Evolutionary conservation across 2,329 filamentous ascomycete genomes (phyloP).

Genomic region (Dendryphion nanum): DNA sequence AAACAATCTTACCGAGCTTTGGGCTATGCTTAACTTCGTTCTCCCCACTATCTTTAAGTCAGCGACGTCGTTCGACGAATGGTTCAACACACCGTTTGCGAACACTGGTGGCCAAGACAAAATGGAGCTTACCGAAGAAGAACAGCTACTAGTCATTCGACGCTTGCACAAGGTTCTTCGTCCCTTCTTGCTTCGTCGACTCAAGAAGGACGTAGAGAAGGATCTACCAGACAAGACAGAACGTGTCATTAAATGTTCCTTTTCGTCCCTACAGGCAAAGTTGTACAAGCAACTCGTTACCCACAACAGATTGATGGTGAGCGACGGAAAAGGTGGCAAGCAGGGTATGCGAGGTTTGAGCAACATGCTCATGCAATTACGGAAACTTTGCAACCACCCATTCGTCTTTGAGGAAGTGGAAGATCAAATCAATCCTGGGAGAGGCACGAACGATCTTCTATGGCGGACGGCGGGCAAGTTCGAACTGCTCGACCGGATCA

Average conservation of each 20-base stretch:
- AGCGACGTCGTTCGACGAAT: conserved; percentile 97
- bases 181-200: conserved; percentile 93
- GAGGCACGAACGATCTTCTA: conserved; percentile 84
- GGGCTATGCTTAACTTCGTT: conserved; percentile 98
- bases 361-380: conserved; percentile 99
- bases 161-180: conserved; percentile 96
- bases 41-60: conserved; percentile 99
- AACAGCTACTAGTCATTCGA: conserved; percentile 95
- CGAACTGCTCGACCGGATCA: conserved; percentile 84
- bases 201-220: conserved; percentile 99
- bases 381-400: conserved; percentile 98
- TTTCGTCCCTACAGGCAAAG: conserved; percentile 88
- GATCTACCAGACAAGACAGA: conserved; percentile 98
- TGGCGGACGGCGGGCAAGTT: conserved; percentile 98
- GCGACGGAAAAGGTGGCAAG: conserved; percentile 94
- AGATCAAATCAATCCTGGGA: conserved; percentile 92
- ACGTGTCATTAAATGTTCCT: conserved; percentile 98
- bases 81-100: conserved; percentile 99
- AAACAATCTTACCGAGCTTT: conserved; percentile 94
- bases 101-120: conserved; percentile 98
- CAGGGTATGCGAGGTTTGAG: conserved; percentile 89
- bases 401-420: conserved; percentile 99
- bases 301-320: conserved; percentile 90
- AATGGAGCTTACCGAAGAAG: conserved; percentile 99
- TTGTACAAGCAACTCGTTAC: conserved; percentile 97